Base-by-base conservation (phyloP, 306 rosid species). In the Alnus glutinosa region DNA sequence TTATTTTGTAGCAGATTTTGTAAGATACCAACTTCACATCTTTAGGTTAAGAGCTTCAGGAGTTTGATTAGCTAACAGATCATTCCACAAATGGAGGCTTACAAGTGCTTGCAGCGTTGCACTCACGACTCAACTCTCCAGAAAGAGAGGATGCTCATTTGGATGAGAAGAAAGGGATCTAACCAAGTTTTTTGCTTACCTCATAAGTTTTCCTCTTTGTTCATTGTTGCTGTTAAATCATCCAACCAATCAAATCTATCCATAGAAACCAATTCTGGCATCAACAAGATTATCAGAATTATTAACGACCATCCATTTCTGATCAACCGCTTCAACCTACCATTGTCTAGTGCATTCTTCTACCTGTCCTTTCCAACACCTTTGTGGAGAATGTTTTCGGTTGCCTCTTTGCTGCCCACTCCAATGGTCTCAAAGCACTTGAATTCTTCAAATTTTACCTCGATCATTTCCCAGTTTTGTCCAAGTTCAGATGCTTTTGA, bases 381-480 rank as follows among this genome's bases (percentile, higher is more conserved):
- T 78, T 91, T 36, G 86, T 89, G 4, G 89, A 91, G 70, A 83
- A 80, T 19, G 88, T 92, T 72, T 89, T 92, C 0, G 91, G 89
- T 14, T 84, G 88, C 55, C 85, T 95, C 14, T 95, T 95, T 50
- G 90, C 97, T 36, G 84, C 98, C 4, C 98, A 95, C 71, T 84
- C 90, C 69, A 95, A 92, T 61, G 98, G 98, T 63, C 98, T 95
- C 28, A 92, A 92, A 49, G 98, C 94, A 34, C 77, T 92, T 52
- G 98, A 92, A 39, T 89, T 95, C 71, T 91, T 95, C 84, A 86
- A 83, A 13, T 92, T 86, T 78, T 79, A 80, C 77, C 86, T 91
- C 42, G 70, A 74, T 32, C 79, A 85, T 79, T 79, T 83, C 90
- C 32, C 85, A 83, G 18, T 23, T 49, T 5, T 78, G 82, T 82